These are phyloP conservation scores for Tulasnella sp. DNA, from an alignment of 768 basidiomycete genomes.

Conservation along the genomic window DNA sequence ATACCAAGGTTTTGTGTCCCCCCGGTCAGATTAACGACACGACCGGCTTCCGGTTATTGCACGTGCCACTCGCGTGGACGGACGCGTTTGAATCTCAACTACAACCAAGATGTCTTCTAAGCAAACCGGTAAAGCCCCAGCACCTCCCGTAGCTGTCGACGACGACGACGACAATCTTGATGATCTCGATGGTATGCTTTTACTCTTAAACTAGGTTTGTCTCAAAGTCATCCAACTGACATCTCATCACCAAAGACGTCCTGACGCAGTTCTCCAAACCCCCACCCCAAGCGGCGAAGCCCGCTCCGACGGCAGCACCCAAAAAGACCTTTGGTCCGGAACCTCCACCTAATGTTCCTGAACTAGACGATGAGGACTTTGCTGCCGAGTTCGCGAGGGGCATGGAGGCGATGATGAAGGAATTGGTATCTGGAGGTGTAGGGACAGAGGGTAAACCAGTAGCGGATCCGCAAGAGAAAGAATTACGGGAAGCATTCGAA, in stretches of 20 bases:
- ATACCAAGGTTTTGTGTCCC: not conserved
- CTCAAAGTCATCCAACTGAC: not conserved
- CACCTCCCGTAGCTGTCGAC: slow-evolving; percentile 18
- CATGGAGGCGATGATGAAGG: slow-evolving; percentile 37
- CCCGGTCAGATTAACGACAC: not conserved
- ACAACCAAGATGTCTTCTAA: slow-evolving; percentile 4
- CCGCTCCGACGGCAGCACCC: slow-evolving; percentile 17
- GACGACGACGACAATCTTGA: slow-evolving; percentile 52
- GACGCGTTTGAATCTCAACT: not conserved
- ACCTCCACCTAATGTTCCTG: slow-evolving; percentile 4
- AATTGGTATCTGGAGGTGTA: slow-evolving; percentile 22
- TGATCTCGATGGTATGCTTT: slow-evolving; percentile 47
- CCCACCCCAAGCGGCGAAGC: slow-evolving; percentile 14
- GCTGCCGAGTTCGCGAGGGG: slow-evolving; percentile 30
- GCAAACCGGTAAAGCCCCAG: slow-evolving; percentile 3
- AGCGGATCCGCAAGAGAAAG: slow-evolving; percentile 17
- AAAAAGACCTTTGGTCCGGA: slow-evolving; percentile 15
- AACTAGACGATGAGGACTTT: slow-evolving; percentile 26
- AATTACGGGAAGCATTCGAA: slow-evolving; percentile 49
- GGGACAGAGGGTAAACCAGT: slow-evolving; percentile 7
- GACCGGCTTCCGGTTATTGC: not conserved
- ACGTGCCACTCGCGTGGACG: not conserved
- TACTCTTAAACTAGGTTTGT: not conserved
- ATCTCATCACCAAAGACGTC: slow-evolving; percentile 31
- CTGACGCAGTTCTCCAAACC: slow-evolving; percentile 33